These are phyloP conservation scores for Coffea humblotiana DNA, from an alignment of 305 asterid genomes.

Conservation along the genomic window DNA sequence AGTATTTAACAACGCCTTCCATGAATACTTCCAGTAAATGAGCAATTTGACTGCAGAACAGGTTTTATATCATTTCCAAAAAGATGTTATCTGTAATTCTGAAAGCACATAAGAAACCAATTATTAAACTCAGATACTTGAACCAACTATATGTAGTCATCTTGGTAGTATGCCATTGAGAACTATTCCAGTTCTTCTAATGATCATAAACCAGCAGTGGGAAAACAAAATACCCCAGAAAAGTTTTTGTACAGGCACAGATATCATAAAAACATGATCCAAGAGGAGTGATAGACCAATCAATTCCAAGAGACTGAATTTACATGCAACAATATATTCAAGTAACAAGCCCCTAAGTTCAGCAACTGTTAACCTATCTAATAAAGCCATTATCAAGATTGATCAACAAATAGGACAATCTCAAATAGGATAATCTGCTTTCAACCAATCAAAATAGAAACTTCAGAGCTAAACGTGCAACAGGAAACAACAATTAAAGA, in stretches of 20 bases:
- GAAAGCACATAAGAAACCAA: not conserved
- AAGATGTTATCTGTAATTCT: not conserved
- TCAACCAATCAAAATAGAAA: not conserved
- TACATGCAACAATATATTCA: not conserved
- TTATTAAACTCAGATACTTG: not conserved
- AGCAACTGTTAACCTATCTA: not conserved
- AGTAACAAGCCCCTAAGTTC: not conserved
- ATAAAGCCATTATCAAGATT: not conserved
- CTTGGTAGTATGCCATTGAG: not conserved
- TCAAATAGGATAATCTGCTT: not conserved
- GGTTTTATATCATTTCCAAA: not conserved
- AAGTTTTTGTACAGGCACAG: not conserved
- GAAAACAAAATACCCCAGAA: not conserved
- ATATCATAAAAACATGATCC: constrained; percentile 1
- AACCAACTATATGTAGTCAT: not conserved
- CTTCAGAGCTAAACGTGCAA: not conserved
- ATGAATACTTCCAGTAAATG: not conserved
- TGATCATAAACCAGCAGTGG: not conserved
- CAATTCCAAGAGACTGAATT: not conserved
- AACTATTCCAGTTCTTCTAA: not conserved
- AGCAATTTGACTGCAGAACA: not conserved
- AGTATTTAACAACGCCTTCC: not conserved
- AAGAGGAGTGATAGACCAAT: not conserved
- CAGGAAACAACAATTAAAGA: not conserved
- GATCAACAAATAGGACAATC: not conserved